Conservation (phyloP, 331 rosid species). For the Arachis monticola region DNA sequence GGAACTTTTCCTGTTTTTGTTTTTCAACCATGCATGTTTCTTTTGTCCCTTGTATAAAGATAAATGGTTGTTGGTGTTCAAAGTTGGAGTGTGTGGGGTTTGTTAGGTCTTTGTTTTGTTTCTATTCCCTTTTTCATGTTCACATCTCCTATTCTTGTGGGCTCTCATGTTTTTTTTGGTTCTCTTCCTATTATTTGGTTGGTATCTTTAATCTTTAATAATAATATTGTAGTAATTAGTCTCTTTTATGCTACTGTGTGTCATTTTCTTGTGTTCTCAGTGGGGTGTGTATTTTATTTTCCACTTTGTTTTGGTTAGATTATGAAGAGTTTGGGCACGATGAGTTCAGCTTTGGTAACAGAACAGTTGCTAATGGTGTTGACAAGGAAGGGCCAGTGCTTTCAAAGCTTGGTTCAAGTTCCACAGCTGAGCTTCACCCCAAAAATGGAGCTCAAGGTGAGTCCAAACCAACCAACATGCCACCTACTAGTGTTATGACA, state of each 20-base stretch:
- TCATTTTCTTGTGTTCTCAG: slow-evolving; percentile 24
- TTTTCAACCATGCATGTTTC: slow-evolving; percentile 8
- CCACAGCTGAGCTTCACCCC: slow-evolving; percentile 85
- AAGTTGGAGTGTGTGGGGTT: slow-evolving; percentile 45
- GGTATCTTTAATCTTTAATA: slow-evolving; percentile 12
- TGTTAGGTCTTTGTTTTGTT: slow-evolving; percentile 29
- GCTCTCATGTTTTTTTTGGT: slow-evolving; percentile 1
- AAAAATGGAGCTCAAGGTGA: slow-evolving; percentile 54
- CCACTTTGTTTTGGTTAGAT: slow-evolving; percentile 49
- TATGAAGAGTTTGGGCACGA: slow-evolving; percentile 81
- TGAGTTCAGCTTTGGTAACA: slow-evolving; percentile 91
- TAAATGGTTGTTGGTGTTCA: slow-evolving; percentile 34
- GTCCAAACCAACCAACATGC: slow-evolving; percentile 66
- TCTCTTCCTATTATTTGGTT: not conserved
- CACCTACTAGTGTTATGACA: slow-evolving; percentile 91
- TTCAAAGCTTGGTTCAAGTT: slow-evolving; percentile 87
- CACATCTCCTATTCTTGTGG: slow-evolving; percentile 8
- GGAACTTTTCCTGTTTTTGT: slow-evolving; percentile 15
- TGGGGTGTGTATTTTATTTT: too few relatives aligned
- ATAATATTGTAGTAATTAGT: not conserved
- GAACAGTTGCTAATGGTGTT: slow-evolving; percentile 58
- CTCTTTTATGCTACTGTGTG: not conserved
- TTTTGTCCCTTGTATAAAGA: slow-evolving; percentile 43
- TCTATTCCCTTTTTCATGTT: slow-evolving; percentile 6
- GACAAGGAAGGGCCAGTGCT: slow-evolving; percentile 78